Base-by-base conservation (phyloP, 768 basidiomycete species). In the Mrakia frigida region DNA sequence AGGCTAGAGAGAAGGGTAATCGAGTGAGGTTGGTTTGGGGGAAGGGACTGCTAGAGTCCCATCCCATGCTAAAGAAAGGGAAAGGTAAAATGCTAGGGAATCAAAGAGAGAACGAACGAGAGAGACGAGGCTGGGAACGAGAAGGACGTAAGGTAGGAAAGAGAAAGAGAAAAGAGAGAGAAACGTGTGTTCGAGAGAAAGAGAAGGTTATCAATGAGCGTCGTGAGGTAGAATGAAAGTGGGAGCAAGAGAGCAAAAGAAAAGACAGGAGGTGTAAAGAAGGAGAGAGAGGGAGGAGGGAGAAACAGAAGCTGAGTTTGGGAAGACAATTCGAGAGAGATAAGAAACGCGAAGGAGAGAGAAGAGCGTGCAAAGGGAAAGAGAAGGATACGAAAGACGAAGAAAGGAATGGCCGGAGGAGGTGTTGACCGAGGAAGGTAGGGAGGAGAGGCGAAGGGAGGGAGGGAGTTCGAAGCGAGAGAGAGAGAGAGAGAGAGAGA, bases 31-130 rank as follows among this genome's bases (percentile, higher is more conserved):
- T n/a, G n/a, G n/a, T 37, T 23, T 21, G 63, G 37, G 63, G 35
- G n/a, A n/a, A n/a, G n/a, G 33, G 33, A 65, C 46, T 65, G 63
- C 63, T 65, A 65, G 33, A 65, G 63, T n/a, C n/a, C 21, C n/a
- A n/a, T n/a, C 13, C 33, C 37, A 69, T 21, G 41, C 39, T 35
- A 31, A 31, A 61, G 56, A 73, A 37, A 56, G n/a, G n/a, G n/a
- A n/a, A n/a, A n/a, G n/a, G n/a, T n/a, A 73, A 35, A 59, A 60
- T 35, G 53, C 43, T 59, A 73, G 37, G 50, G 31, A 23, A 50
- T 50, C 46, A 18, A 18, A 50, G 46, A 50, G 3, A 18, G 11
- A 11, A 41, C 6, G 11, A 41, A 11, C 5, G 39, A 41, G 39
- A 41, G 39, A 50, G 46, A 50, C 46, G 46, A 50, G 46, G 46